Conservation (phyloP, 2,329 filamentous ascomycete genomes). For the Xylariales sp. region DNA sequence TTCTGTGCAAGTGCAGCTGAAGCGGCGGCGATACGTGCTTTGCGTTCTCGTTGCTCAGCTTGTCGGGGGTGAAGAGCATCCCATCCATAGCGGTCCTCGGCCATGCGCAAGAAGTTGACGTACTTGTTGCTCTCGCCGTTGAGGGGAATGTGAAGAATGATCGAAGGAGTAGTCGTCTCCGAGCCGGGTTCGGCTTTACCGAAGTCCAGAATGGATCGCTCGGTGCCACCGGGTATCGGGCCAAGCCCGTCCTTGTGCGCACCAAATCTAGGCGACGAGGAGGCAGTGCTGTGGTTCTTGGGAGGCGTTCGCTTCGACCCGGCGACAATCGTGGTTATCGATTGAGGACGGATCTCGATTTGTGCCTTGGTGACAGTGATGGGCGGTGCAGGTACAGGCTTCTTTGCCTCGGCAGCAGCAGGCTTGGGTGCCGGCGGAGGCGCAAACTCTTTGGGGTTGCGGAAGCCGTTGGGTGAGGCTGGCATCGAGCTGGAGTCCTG, state of each 20-base stretch:
- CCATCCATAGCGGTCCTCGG: conserved; percentile 91
- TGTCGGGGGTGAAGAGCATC: conserved; percentile 88
- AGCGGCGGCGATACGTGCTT: conserved; percentile 82
- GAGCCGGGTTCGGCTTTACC: conserved; percentile 55
- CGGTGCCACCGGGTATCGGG: conserved; percentile 30
- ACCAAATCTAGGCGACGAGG: conserved; percentile 46
- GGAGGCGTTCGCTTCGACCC: conserved; percentile 23
- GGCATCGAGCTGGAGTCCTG: conserved; percentile 35
- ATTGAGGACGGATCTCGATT: conserved; percentile 29
- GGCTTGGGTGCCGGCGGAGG: conserved; percentile 29
- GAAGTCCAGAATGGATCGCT: conserved; percentile 58
- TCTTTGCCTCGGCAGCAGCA: conserved; percentile 31
- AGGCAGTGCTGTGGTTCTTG: conserved; percentile 33
- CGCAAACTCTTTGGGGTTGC: conserved; percentile 26
- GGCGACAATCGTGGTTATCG: conserved; percentile 29
- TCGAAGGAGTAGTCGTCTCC: conserved; percentile 63
- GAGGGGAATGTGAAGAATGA: conserved; percentile 78
- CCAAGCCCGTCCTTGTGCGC: conserved; percentile 42
- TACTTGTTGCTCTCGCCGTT: conserved; percentile 82
- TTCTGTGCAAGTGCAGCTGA: conserved; percentile 79
- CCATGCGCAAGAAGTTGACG: conserved; percentile 90
- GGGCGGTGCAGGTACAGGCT: conserved; percentile 28
- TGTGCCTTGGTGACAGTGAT: conserved; percentile 19
- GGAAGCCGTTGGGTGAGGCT: conserved; percentile 37
- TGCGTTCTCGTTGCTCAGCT: conserved; percentile 81